phyloP scores from a whole-genome alignment of 495 filamentous ascomycete species.

The Mytilinidion resinicola region DNA sequence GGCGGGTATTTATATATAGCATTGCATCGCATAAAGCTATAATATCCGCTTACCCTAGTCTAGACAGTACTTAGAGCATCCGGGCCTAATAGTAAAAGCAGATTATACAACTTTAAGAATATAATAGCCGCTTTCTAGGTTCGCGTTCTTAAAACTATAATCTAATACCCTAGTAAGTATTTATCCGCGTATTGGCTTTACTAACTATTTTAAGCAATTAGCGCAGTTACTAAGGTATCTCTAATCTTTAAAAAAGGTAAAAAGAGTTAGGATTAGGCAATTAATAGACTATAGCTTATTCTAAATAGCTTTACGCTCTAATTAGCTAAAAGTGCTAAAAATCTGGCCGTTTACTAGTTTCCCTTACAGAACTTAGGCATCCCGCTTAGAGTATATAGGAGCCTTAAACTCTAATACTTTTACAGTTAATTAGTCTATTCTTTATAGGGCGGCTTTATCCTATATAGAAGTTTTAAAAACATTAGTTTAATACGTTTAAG shows the following conservation, averaged over 20 bases:
- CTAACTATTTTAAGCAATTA: constrained; percentile 30
- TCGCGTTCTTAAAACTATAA: not conserved
- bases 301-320: constrained; percentile 25
- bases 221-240: constrained; percentile 31
- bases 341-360: constrained; percentile 24
- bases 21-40: constrained; percentile 5
- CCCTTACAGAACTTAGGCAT: constrained; percentile 11
- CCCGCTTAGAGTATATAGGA: constrained; percentile 5
- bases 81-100: not conserved
- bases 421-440: not conserved
- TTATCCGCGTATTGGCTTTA: not conserved
- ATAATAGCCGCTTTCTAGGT: not conserved
- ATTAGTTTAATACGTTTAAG: not conserved
- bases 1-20: constrained; percentile 2
- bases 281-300: constrained; percentile 18
- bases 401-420: constrained; percentile 16
- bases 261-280: constrained; percentile 32
- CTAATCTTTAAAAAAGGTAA: constrained; percentile 38
- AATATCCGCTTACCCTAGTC: constrained; percentile 6
- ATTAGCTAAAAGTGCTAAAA: constrained; percentile 30
- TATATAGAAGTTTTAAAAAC: not conserved
- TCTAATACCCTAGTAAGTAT: not conserved
- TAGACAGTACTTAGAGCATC: not conserved
- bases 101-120: not conserved
- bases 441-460: not conserved